Evolutionary conservation across 805 yeast species (phyloP), one percentile per base, ranked within the genome.

Genomic region (Ascoidea asiatica): DNA sequence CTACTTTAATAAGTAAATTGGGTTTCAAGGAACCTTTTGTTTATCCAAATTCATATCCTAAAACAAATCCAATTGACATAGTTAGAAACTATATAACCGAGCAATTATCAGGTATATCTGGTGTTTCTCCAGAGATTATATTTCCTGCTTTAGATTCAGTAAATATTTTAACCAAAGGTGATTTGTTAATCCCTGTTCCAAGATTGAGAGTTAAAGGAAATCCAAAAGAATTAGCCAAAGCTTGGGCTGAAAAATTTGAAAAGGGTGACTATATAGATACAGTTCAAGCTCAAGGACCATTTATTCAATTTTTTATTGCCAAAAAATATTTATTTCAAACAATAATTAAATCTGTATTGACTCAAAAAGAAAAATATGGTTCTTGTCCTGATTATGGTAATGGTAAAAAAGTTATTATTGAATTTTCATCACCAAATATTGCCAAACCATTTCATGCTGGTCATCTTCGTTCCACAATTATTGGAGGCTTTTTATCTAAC

Each of bases 361-460:
- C 66, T 43, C 73, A 81, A 62, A 70, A 69, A 45, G 64, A 68
- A 33, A 57, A 59, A 4, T 92, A 76, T 61, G 98, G 98, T 52
- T 65, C 77, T 40, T 68, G 80, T 53, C 85, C 88, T 42, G 35
- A 8, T 29, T 55, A 84, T 45, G 96, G 92, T 46, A 64, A 64
- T 38, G 79, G 77, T 50, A 82, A 87, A 66, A 81, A 70, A 50
- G 71, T 83, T 17, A 56, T 88, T 40, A 73, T 92, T 54, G 99
- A 92, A 64, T 92, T 92, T 58, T 86, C 96, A 2, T 89, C 97
- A 35, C 99, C 99, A 52, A 92, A 92, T 65, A 90, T 92, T 58
- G 99, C 99, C 52, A 92, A 92, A 67, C 99, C 99, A 11, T 92
- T 92, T 82, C 99, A 92, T 61, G 99, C 99, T 45, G 99, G 99